Evolutionary conservation across 371 early-diverging fungal genomes (phyloP).

Genomic region (Mucor piriformis): DNA sequence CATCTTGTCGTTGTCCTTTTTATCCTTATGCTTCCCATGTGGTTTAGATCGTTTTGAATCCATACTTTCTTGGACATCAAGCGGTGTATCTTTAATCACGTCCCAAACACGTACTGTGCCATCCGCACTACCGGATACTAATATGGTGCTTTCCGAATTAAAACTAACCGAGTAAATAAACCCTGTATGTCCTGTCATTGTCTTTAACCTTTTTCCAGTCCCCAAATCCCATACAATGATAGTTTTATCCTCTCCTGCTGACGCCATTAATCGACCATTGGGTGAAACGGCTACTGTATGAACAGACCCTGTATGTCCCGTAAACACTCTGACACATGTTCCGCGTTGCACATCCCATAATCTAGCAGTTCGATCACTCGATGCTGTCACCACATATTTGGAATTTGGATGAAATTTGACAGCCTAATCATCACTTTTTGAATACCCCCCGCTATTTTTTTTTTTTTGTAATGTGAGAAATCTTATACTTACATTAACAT

Average conservation of each 20-base stretch:
- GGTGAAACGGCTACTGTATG: constrained; percentile 92
- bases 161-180: constrained; percentile 91
- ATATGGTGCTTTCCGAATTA: constrained; percentile 79
- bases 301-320: constrained; percentile 89
- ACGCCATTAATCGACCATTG: constrained; percentile 93
- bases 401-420: constrained; percentile 99
- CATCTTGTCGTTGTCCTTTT: constrained; percentile 30
- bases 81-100: constrained; percentile 65
- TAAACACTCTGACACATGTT: constrained; percentile 91
- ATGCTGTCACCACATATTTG: constrained; percentile 96
- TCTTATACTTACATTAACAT: constrained; percentile 87
- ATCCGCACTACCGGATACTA: constrained; percentile 93
- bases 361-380: constrained; percentile 92
- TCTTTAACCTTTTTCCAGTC: constrained; percentile 80
- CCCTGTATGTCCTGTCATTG: constrained; percentile 85
- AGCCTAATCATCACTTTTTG: constrained; percentile 55
- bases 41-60: constrained; percentile 37
- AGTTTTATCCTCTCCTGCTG: constrained; percentile 87
- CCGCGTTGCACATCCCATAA: constrained; percentile 97
- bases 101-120: constrained; percentile 96
- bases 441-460: no score
- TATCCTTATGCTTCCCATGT: constrained; percentile 33
- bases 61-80: constrained; percentile 6
- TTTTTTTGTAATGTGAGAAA: no score
- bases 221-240: constrained; percentile 98